Conservation (phyloP, 2,329 filamentous ascomycete species). For the Volutella citrinella region DNA sequence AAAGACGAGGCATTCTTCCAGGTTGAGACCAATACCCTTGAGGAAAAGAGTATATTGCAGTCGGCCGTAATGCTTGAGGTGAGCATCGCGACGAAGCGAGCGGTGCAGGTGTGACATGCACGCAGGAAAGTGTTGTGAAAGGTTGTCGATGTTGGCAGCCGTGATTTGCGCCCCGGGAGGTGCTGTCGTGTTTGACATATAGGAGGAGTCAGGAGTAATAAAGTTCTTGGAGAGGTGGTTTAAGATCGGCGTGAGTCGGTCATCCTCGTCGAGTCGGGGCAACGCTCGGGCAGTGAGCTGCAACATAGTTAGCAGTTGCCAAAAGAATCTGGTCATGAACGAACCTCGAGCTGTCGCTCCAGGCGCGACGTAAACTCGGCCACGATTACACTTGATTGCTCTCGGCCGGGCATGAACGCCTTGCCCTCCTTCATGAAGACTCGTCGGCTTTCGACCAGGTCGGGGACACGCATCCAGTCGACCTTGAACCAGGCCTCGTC, state of each 20-base stretch:
- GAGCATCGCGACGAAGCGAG: constrained; percentile 79
- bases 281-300: constrained; percentile 86
- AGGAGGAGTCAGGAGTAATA: constrained; percentile 82
- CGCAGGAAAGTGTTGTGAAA: constrained; percentile 80
- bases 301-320: constrained; percentile 5
- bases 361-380: constrained; percentile 79
- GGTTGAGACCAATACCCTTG: constrained; percentile 85
- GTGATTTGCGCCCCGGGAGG: constrained; percentile 71
- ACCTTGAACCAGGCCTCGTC: constrained; percentile 95
- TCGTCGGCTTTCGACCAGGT: constrained; percentile 75
- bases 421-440: constrained; percentile 78
- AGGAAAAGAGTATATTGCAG: constrained; percentile 95
- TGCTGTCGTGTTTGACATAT: constrained; percentile 60
- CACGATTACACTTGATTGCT: constrained; percentile 86
- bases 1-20: constrained; percentile 91
- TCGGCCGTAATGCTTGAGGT: constrained; percentile 90
- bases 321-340: too few species aligned
- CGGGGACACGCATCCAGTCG: constrained; percentile 89
- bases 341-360: constrained; percentile 78
- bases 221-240: constrained; percentile 92
- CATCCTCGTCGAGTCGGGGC: constrained; percentile 92
- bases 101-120: constrained; percentile 94
- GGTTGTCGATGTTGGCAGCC: constrained; percentile 73
- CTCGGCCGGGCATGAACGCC: constrained; percentile 84
- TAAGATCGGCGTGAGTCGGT: constrained; percentile 70